phyloP scores from a whole-genome alignment of 495 filamentous ascomycete species.

The Pseudevernia furfuracea region DNA sequence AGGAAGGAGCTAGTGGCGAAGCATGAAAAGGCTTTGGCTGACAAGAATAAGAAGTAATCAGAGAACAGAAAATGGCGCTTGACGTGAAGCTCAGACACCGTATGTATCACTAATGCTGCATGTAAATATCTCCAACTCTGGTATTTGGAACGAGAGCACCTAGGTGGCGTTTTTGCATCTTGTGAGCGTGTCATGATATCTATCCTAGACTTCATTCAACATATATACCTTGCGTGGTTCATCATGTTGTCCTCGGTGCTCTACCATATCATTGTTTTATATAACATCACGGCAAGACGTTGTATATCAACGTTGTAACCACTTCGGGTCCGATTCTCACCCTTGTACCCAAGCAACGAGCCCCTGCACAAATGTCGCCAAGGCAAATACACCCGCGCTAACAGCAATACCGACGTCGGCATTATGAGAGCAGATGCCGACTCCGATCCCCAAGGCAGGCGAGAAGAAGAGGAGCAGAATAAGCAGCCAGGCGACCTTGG shows the following conservation, averaged over 20 bases:
- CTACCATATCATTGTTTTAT: background rate
- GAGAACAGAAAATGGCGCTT: background rate
- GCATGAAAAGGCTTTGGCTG: slow-evolving; percentile 76
- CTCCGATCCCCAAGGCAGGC: slow-evolving; percentile 1
- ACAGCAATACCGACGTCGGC: slow-evolving; percentile 18
- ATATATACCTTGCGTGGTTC: background rate
- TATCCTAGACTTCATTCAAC: background rate
- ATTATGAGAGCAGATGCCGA: slow-evolving; percentile 15
- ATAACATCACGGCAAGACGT: background rate
- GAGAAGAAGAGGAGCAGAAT: slow-evolving; percentile 17
- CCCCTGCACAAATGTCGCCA: slow-evolving; percentile 14
- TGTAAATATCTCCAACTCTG: slow-evolving; percentile 3
- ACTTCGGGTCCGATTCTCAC: background rate
- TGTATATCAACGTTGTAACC: background rate
- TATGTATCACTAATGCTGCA: background rate
- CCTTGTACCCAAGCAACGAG: slow-evolving; percentile 13
- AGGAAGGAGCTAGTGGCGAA: slow-evolving; percentile 84
- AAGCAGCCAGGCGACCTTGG: slow-evolving; percentile 17
- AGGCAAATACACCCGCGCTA: slow-evolving; percentile 13
- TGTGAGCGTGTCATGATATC: background rate
- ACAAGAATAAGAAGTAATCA: slow-evolving; percentile 58
- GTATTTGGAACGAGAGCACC: background rate
- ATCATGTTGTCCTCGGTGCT: background rate
- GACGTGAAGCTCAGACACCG: background rate
- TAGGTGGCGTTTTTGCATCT: background rate